A percentile compares a stretch with the other conserved stretches of the same genome.
phyloP scores from a whole-genome alignment of 2,329 filamentous ascomycete genomes.

The Blumeriella jaapii region DNA sequence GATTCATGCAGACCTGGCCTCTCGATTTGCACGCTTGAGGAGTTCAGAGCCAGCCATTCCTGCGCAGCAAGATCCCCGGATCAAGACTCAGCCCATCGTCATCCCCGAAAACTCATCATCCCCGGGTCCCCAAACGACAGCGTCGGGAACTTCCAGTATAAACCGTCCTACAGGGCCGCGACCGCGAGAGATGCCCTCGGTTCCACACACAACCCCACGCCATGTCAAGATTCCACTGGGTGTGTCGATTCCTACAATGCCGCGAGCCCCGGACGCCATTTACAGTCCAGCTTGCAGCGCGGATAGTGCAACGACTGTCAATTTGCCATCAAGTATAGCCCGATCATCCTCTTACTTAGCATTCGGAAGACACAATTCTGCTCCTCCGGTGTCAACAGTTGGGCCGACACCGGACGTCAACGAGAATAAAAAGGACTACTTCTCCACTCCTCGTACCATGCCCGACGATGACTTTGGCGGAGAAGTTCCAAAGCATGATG shows the following conservation, averaged over 20 bases:
- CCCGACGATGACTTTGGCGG: slow-evolving; percentile 6
- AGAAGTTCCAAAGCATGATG: slow-evolving; percentile 2
- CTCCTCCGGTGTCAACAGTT: slow-evolving; percentile 20
- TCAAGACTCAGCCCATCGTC: slow-evolving; percentile 37
- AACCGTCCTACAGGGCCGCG: slow-evolving; percentile 19
- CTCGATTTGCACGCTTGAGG: slow-evolving; percentile 47
- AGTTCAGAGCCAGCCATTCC: slow-evolving; percentile 28
- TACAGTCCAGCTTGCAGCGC: slow-evolving; percentile 26
- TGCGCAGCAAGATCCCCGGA: slow-evolving; percentile 39
- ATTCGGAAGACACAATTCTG: slow-evolving; percentile 15
- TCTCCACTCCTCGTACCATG: slow-evolving; percentile 12
- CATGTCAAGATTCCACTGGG: slow-evolving; percentile 16
- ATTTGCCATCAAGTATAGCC: slow-evolving; percentile 19
- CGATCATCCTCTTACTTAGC: slow-evolving; percentile 19
- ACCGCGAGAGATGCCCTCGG: slow-evolving; percentile 24
- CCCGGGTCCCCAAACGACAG: slow-evolving; percentile 1
- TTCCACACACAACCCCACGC: slow-evolving; percentile 14
- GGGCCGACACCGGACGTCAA: slow-evolving; percentile 14
- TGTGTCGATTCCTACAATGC: slow-evolving; percentile 23
- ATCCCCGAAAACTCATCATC: slow-evolving; percentile 24
- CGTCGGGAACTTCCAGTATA: slow-evolving; percentile 3
- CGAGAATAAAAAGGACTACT: slow-evolving; percentile 19
- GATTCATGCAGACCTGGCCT: slow-evolving; percentile 40
- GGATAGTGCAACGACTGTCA: slow-evolving; percentile 17
- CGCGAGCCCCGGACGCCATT: slow-evolving; percentile 27